Evolutionary conservation across 2,329 filamentous ascomycete genomes (phyloP).

Genomic region (Phialophora chinensis): DNA sequence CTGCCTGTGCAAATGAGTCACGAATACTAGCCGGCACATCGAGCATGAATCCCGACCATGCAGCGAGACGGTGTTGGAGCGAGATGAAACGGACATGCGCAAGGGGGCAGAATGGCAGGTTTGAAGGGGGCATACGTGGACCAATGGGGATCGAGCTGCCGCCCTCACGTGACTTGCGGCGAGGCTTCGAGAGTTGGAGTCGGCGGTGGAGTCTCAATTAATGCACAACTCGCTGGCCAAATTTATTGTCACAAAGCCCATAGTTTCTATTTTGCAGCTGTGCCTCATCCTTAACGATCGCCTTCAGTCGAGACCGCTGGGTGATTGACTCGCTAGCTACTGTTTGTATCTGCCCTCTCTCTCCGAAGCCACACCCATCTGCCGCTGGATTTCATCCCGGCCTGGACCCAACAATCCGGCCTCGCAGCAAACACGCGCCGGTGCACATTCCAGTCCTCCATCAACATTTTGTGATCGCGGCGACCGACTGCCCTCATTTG

Average conservation of each 20-base stretch:
- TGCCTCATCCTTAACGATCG: conserved; percentile 1
- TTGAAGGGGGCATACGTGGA: conserved; percentile 20
- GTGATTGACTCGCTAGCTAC: not conserved
- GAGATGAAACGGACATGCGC: conserved; percentile 25
- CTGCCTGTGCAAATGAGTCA: conserved; percentile 6
- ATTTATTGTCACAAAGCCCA: conserved; percentile 19
- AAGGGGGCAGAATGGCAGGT: conserved; percentile 15
- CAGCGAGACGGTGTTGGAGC: conserved; percentile 2
- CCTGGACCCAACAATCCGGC: conserved; percentile 1
- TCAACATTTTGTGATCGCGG: not conserved
- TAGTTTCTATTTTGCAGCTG: not conserved
- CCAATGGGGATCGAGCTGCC: conserved; percentile 7
- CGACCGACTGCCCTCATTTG: not conserved
- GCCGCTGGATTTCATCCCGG: not conserved
- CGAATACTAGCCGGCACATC: not conserved
- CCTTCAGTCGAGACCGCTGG: not conserved
- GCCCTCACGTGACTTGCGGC: not conserved
- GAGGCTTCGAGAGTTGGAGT: conserved; percentile 15
- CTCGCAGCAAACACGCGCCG: conserved; percentile 15
- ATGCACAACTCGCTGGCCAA: conserved; percentile 18
- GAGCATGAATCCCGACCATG: conserved; percentile 4
- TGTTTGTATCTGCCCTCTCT: not conserved
- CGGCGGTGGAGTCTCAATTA: conserved; percentile 19
- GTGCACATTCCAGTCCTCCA: conserved; percentile 15
- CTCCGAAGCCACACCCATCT: not conserved